Evolutionary conservation across 2,329 filamentous ascomycete species (phyloP).

Genomic region (Epichloe festucae): DNA sequence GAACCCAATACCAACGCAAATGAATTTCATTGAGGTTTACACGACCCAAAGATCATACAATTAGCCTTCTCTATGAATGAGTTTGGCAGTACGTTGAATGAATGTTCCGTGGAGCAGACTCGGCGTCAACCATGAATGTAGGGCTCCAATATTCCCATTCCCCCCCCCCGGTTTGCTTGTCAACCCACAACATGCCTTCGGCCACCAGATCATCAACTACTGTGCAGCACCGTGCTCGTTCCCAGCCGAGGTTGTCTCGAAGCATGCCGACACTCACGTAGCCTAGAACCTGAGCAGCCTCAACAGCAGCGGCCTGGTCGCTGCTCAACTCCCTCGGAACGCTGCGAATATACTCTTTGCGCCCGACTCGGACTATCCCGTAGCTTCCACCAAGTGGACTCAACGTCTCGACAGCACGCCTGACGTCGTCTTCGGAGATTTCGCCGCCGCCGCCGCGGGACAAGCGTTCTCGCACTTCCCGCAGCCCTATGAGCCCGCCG

Average conservation of each 20-base stretch:
- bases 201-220: slow-evolving; percentile 81
- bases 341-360: slow-evolving; percentile 76
- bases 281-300: slow-evolving; percentile 79
- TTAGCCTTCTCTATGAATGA: no score
- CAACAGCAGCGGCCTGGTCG: slow-evolving; percentile 84
- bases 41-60: no score
- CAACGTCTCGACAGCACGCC: slow-evolving; percentile 76
- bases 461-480: slow-evolving; percentile 67
- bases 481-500: slow-evolving; percentile 76
- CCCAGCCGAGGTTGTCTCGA: slow-evolving; percentile 75
- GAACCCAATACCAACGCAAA: no score
- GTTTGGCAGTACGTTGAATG: no score
- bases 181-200: slow-evolving; percentile 88
- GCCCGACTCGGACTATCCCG: slow-evolving; percentile 70
- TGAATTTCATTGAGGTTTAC: no score
- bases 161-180: slow-evolving; percentile 54
- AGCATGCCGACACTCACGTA: slow-evolving; percentile 87
- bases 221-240: slow-evolving; percentile 70
- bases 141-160: slow-evolving; percentile 95
- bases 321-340: slow-evolving; percentile 91
- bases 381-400: slow-evolving; percentile 82
- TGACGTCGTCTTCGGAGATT: slow-evolving; percentile 84
- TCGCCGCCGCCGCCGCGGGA: slow-evolving; percentile 56
- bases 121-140: slow-evolving; percentile 49
- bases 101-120: slow-evolving; percentile 1